Evolutionary conservation across 306 rosid genomes (phyloP).

Genomic region (Acacia melanoxylon): DNA sequence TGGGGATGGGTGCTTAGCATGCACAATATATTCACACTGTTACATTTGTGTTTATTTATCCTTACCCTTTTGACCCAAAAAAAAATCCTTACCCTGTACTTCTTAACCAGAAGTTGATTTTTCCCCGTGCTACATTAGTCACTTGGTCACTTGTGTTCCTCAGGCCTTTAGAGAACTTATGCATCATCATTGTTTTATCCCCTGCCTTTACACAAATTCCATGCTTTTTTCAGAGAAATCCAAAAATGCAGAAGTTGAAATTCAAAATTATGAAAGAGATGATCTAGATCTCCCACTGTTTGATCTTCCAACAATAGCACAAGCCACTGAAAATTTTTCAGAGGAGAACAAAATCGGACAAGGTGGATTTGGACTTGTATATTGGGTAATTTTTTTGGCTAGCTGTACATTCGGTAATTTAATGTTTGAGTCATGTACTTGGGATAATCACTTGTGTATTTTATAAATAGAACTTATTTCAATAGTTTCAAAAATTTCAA

Average conservation of each 20-base stretch:
- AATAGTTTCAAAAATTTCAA: not conserved
- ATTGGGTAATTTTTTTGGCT: slow-evolving; percentile 7
- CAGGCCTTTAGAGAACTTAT: not conserved
- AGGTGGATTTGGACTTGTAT: slow-evolving; percentile 30
- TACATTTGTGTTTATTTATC: not conserved
- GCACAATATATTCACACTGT: not conserved
- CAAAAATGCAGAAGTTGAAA: not conserved
- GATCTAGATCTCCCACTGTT: slow-evolving; percentile 36
- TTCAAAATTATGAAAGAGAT: not conserved
- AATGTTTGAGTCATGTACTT: not conserved
- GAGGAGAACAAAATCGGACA: slow-evolving; percentile 12
- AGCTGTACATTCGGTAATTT: slow-evolving; percentile 13
- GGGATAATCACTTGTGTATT: not conserved
- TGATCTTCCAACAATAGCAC: not conserved
- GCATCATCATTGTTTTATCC: not conserved
- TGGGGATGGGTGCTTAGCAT: not conserved
- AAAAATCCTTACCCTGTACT: not conserved
- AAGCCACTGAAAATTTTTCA: slow-evolving; percentile 18
- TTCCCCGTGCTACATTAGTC: not conserved
- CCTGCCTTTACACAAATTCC: not conserved
- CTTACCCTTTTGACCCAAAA: too few relatives aligned
- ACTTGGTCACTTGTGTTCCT: not conserved
- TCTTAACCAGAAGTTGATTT: not conserved
- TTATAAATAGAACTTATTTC: not conserved
- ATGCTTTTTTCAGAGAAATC: not conserved